These are phyloP conservation scores for Kwoniella heveanensis DNA, from an alignment of 768 basidiomycete species.

Conservation along the genomic window DNA sequence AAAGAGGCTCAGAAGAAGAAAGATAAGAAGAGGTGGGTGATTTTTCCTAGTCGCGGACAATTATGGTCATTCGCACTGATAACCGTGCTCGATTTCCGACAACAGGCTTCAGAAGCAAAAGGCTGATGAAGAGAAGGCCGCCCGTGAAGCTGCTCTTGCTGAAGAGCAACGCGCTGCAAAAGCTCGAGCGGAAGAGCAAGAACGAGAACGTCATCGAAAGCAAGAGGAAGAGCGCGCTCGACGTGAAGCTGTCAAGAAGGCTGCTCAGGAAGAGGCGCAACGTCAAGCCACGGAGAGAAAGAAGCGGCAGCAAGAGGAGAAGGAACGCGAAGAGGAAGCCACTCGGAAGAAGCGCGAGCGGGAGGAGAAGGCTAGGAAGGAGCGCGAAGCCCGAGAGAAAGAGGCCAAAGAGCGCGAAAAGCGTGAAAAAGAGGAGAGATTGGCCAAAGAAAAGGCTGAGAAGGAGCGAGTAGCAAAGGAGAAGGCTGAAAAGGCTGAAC, in stretches of 20 bases:
- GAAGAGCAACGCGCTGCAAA: constrained; percentile 79
- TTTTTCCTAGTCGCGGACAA: no score
- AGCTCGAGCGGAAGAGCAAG: constrained; percentile 72
- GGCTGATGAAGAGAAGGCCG: constrained; percentile 87
- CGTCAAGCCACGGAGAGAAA: constrained; percentile 79
- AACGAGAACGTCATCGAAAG: constrained; percentile 77
- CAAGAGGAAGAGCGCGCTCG: constrained; percentile 82
- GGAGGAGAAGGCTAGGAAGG: constrained; percentile 56
- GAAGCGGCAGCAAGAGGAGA: constrained; percentile 60
- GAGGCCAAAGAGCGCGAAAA: constrained; percentile 63
- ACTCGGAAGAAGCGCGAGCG: constrained; percentile 58
- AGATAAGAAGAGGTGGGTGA: constrained; percentile 90
- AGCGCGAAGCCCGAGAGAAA: constrained; percentile 57
- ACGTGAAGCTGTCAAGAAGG: constrained; percentile 66
- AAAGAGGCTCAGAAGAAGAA: constrained; percentile 98
- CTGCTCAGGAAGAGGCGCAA: constrained; percentile 60
- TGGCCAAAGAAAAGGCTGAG: constrained; percentile 59
- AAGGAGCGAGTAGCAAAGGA: constrained; percentile 59
- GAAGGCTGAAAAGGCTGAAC: constrained; percentile 53
- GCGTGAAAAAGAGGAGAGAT: constrained; percentile 67
- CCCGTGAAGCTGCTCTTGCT: constrained; percentile 78
- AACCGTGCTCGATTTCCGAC: not conserved
- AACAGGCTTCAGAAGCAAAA: constrained; percentile 83
- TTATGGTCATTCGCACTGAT: no score
- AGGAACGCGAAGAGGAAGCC: constrained; percentile 71